Percentiles rank a stretch among this genome's conserved stretches.
phyloP scores from a whole-genome alignment of 1,284 basidiomycete species.

The Leccinum insolens region DNA sequence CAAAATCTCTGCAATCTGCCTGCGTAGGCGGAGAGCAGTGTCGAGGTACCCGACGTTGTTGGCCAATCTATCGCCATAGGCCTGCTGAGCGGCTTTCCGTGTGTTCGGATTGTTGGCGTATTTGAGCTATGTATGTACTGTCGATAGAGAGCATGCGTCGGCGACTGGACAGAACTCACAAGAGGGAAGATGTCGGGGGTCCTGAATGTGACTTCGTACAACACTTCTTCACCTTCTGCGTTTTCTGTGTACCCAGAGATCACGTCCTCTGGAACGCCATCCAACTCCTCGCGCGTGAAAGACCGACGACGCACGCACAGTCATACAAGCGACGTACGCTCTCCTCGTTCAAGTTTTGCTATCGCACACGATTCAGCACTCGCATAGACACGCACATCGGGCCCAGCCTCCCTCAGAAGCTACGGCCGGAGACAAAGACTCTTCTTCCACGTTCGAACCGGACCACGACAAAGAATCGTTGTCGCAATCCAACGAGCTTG shows the following conservation, averaged over 20 bases:
- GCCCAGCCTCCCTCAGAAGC: neutral
- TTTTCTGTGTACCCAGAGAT: constrained; percentile 34
- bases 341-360: constrained; percentile 90
- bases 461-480: too few relatives aligned
- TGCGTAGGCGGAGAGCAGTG: constrained; percentile 68
- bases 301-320: constrained; percentile 10
- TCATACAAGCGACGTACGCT: constrained; percentile 45
- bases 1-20: constrained; percentile 65
- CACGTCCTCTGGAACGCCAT: too few relatives aligned
- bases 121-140: constrained; percentile 58
- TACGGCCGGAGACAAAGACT: too few relatives aligned
- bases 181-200: constrained; percentile 78
- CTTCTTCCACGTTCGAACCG: too few relatives aligned
- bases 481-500: too few relatives aligned
- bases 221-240: constrained; percentile 30
- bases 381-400: neutral
- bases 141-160: neutral
- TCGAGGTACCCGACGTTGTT: constrained; percentile 72
- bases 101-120: constrained; percentile 72
- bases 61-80: constrained; percentile 66
- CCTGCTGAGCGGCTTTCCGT: constrained; percentile 64
- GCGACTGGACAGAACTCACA: constrained; percentile 43
- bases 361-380: constrained; percentile 1
- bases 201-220: constrained; percentile 59
- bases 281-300: too few relatives aligned